Evolutionary conservation across 495 filamentous ascomycete genomes (phyloP), one percentile per base, ranked within the genome.

Genomic region (Podospora australis): DNA sequence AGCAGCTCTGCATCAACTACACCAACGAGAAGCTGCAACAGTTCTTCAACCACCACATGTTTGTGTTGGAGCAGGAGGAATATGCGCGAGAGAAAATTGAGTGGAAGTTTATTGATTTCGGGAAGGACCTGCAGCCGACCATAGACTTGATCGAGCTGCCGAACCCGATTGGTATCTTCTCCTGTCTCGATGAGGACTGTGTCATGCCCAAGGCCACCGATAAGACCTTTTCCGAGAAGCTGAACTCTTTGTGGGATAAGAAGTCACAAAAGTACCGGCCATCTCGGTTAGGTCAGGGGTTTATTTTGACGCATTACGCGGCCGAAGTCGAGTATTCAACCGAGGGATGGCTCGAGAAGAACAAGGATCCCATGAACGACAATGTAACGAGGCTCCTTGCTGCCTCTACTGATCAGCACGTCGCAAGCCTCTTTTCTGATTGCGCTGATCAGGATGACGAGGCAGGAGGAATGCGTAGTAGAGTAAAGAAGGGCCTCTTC

Each of bases 41-140:
- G 55, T 99, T 97, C 64, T 99, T 99, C 77, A 99, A 99, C 51
- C 94, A 99, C 56, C 94, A 99, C 71, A 99, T 99, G 94, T 99
- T 99, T 64, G 94, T 99, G 17, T 70, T 99, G 17, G 94, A 99
- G 61, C 94, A 99, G 61, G 94, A 99, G 62, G 94, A 99, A 65
- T 99, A 99, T 66, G 90, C 94, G 13, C 70, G 90, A 41, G 94
- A 99, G 62, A 87, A 95, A 64, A 99, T 99, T 56, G 91, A 99
- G 68, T 99, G 94, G 94, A 88, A 96, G 61, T 99, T 99, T 62
- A 97, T 99, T 60, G 94, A 99, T 61, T 99, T 99, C 62, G 94
- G 94, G 29, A 88, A 87, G 50, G 94, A 99, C 60, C 72, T 99
- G 14, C 94, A 99, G 68, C 94, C 94, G 2, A 99, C 94, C 4